Base-by-base conservation (phyloP, 2,329 filamentous ascomycete genomes). In the Chalara sp. region DNA sequence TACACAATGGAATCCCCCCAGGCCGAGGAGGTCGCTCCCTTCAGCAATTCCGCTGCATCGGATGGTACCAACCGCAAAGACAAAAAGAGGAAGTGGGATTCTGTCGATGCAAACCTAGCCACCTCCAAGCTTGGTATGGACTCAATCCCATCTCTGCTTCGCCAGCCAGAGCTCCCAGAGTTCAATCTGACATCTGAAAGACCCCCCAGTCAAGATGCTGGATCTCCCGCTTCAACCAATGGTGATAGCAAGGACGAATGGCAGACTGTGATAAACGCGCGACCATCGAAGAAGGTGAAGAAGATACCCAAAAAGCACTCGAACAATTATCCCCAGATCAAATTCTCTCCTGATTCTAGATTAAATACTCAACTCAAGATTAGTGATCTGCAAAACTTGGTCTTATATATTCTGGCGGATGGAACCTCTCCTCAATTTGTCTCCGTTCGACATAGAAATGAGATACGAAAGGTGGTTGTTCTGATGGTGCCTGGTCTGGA, bases 401-500 rank as follows among this genome's bases (percentile, higher is more conserved):
- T 84, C 30, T 71, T 84, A 8, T 87, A 86, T 66, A 75, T 87
- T 52, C 79, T 85, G 52, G 80, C 83, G 54, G 82, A 87, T 62
- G 83, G 82, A 10, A 63, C 75, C 1, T 76, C 79, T 2, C 83
- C 83, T 11, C 79, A 83, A 59, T 87, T 83, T 80, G 74, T 86
- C 43, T 75, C 77, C 43, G 75, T 86, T 46, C 73, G 73, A 53
- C 77, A 86, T 61, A 75, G 83, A 44, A 76, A 79, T 5, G 74
- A 82, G 52, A 82, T 87, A 60, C 73, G 81, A 56, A 95, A 93
- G 70, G 86, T 95, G 32, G 91, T 97, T 32, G 80, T 88, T 40
- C 72, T 99, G 58, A 92, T 96, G 87, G 83, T 96, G 8, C 93
- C 93, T 8, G 93, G 93, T 0, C 71, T 99, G 29, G 92, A 97